Evolutionary conservation across 108 stramenopile genomes (phyloP).

Genomic region (Cyclotella atomus): DNA sequence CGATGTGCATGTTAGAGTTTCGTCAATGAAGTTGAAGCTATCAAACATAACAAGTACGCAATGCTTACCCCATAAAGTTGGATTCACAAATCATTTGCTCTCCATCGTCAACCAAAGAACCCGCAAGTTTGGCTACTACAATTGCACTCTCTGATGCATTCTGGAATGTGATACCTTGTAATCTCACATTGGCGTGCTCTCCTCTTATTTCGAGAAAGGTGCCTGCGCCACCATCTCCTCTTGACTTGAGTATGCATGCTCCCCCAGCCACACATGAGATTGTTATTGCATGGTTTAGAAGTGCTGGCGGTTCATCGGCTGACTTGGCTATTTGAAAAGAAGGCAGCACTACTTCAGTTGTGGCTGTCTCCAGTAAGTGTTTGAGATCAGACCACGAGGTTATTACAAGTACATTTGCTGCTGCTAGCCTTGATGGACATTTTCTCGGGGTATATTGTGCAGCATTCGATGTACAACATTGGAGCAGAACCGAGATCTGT

Average conservation of each 20-base stretch:
- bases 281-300: neutral
- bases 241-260: slow-evolving; percentile 1
- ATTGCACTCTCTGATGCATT: slow-evolving; percentile 5
- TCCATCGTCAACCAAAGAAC: neutral
- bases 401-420: neutral
- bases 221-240: neutral
- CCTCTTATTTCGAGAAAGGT: slow-evolving; percentile 3
- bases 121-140: neutral
- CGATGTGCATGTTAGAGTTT: neutral
- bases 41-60: no score
- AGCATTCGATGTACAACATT: no score
- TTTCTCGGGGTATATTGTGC: neutral
- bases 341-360: slow-evolving; percentile 4
- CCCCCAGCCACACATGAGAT: slow-evolving; percentile 5
- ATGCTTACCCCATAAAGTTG: slow-evolving; percentile 11
- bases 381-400: slow-evolving; percentile 11
- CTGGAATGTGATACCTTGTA: neutral
- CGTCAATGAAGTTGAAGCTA: no score
- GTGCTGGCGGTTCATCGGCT: neutral
- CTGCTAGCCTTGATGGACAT: neutral
- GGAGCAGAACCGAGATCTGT: neutral
- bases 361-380: neutral
- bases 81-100: slow-evolving; percentile 17
- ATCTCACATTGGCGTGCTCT: neutral
- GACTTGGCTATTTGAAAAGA: slow-evolving; percentile 12